Base-by-base conservation (phyloP, 371 early-diverging fungal genomes). In the Mucor sp. region DNA sequence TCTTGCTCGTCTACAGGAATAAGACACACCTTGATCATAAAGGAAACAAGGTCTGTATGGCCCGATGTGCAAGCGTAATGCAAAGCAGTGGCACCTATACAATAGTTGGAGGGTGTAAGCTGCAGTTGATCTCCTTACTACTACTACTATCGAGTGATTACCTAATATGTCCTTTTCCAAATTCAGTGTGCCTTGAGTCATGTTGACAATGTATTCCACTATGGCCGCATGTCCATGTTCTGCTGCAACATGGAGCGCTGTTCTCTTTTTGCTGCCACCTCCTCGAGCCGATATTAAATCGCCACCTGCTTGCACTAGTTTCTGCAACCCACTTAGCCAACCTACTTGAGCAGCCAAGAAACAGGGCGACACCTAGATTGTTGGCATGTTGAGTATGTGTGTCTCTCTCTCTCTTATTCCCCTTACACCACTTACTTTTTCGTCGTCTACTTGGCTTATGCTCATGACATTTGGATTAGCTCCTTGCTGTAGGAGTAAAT, bases 41-140 rank as follows among this genome's bases (percentile, higher is more conserved):
- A 76, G 11, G 73, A 63, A 12, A 81, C 81, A 3, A 81, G 61
- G 19, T 78, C 78, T 15, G 70, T 64, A 61, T 82, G 75, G 2
- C 82, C 80, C 6, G 82, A 79, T 32, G 60, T 62, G 55, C 78
- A 72, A 27, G 80, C 82, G 71, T 79, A 82, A 61, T 82, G 82
- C n/a, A 82, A 61, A 6, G 69, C 69, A 35, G 74, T 79, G 7
- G 78, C 78, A 37, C 82, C 82, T 82, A 3, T 35, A 60, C 44
- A 63, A 30, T n/a, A n/a, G n/a, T n/a, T n/a, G n/a, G n/a, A 28
- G 4, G 53, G 14, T 14, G 7, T 12, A 5, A 23, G 53, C 21
- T 14, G 25, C 53, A 4, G 19, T 47, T 53, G 27, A 27, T 53
- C 53, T 53, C 2, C 0, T 0, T 27, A 53, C 53, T 53, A 23